These are phyloP conservation scores for Phanerochaete sordida DNA, from an alignment of 768 basidiomycete genomes.

Conservation along the genomic window DNA sequence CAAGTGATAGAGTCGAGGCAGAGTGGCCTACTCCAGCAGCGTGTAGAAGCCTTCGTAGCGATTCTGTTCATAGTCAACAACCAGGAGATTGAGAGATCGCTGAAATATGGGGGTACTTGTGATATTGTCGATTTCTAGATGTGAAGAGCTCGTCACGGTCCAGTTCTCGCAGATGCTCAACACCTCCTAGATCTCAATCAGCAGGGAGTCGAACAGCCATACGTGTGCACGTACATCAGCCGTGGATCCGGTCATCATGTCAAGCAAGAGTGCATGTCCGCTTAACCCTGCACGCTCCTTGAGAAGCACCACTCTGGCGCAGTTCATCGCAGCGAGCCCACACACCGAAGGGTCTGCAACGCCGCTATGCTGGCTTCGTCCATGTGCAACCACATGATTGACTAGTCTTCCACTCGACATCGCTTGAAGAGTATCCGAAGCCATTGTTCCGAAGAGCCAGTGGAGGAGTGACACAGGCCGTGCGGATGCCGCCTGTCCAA, in stretches of 20 bases:
- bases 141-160: constrained; percentile 44
- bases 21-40: constrained; percentile 24
- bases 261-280: constrained; percentile 29
- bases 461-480: background rate
- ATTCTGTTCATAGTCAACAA: constrained; percentile 35
- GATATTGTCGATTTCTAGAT: constrained; percentile 58
- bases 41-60: constrained; percentile 32
- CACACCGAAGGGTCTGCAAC: constrained; percentile 48
- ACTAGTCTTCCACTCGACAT: background rate
- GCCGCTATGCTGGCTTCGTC: constrained; percentile 51
- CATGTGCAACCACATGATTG: constrained; percentile 36
- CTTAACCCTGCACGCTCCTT: constrained; percentile 29
- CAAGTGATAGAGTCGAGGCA: too few species aligned
- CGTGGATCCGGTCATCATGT: constrained; percentile 29
- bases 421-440: background rate
- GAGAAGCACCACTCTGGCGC: constrained; percentile 47
- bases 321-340: constrained; percentile 66
- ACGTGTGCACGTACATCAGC: constrained; percentile 31
- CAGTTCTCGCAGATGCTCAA: constrained; percentile 54
- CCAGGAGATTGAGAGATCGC: constrained; percentile 32
- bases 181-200: constrained; percentile 39
- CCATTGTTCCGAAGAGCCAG: background rate
- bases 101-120: constrained; percentile 44
- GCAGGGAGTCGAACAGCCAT: background rate
- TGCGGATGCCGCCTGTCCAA: background rate